Conservation (phyloP, 108 stramenopile genomes). For the Skeletonema tropicum region DNA sequence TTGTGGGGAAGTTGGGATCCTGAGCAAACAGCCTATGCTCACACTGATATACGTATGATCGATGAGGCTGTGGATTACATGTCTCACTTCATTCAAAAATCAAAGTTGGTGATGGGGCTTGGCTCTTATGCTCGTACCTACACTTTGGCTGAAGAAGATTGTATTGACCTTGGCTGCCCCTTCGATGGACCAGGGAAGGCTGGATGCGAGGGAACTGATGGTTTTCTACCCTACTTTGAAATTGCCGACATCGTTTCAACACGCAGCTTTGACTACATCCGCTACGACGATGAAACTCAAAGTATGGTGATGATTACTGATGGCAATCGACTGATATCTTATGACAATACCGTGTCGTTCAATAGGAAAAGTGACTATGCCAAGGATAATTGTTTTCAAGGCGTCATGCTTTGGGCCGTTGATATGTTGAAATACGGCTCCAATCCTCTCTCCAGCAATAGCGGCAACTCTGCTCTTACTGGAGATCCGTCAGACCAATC, state of each 20-base stretch:
- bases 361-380: conserved; percentile 50
- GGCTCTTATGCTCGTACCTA: conserved; percentile 53
- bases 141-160: conserved; percentile 38
- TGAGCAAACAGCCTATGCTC: conserved; percentile 34
- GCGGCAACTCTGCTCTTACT: conserved; percentile 36
- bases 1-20: conserved; percentile 50
- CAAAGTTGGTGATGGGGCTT: conserved; percentile 49
- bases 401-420: conserved; percentile 53
- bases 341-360: conserved; percentile 53
- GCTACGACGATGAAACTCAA: conserved; percentile 43
- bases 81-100: conserved; percentile 43
- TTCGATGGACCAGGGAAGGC: conserved; percentile 43
- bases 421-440: conserved; percentile 53
- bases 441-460: conserved; percentile 51
- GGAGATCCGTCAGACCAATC: conserved; percentile 45
- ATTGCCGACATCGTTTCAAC: conserved; percentile 42
- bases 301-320: conserved; percentile 59
- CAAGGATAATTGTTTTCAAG: conserved; percentile 39
- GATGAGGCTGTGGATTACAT: conserved; percentile 52
- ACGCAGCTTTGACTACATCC: conserved; percentile 31
- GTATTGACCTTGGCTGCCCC: conserved; percentile 42
- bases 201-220: conserved; percentile 52
- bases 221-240: conserved; percentile 52
- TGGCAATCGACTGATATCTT: conserved; percentile 53
- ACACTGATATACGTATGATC: conserved; percentile 55